A percentile compares a stretch with the other conserved stretches of the same genome.
Evolutionary conservation across 2,329 filamentous ascomycete genomes (phyloP).

Genomic region (Colletotrichum lupini): DNA sequence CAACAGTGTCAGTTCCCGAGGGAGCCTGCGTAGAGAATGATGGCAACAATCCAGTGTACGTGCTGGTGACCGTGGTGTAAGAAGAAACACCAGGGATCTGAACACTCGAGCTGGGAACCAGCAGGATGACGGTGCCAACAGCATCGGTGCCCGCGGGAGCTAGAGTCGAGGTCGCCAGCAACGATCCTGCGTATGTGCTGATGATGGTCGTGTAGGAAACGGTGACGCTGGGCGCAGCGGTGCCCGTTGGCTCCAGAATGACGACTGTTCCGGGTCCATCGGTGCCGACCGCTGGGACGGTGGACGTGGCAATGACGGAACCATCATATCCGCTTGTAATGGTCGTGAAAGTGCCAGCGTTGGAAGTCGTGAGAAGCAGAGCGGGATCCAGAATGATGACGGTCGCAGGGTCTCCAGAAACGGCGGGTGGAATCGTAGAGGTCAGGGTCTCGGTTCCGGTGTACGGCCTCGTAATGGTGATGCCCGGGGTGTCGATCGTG

Average conservation of each 20-base stretch:
- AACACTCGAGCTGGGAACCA: background rate
- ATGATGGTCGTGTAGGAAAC: background rate
- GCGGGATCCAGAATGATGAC: slow-evolving; percentile 21
- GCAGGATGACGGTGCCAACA: slow-evolving; percentile 8
- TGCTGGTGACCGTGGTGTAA: background rate
- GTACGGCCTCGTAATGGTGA: background rate
- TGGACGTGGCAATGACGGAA: background rate
- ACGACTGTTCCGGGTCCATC: background rate
- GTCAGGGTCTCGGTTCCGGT: background rate
- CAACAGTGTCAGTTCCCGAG: background rate
- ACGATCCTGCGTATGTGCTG: background rate
- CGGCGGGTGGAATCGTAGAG: background rate
- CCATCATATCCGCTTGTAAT: background rate
- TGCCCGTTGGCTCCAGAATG: background rate
- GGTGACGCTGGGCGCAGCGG: slow-evolving; percentile 3
- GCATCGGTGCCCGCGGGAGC: slow-evolving; percentile 9
- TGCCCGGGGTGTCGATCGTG: background rate
- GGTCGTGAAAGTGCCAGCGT: background rate
- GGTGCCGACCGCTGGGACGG: background rate
- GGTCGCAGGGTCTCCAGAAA: background rate
- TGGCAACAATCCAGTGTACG: background rate
- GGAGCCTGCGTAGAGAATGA: background rate
- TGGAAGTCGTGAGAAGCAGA: background rate
- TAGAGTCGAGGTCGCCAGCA: slow-evolving; percentile 16
- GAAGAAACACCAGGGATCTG: background rate